Base-by-base conservation (phyloP, 495 filamentous ascomycete species). In the Astrothelium macrocarpum region DNA sequence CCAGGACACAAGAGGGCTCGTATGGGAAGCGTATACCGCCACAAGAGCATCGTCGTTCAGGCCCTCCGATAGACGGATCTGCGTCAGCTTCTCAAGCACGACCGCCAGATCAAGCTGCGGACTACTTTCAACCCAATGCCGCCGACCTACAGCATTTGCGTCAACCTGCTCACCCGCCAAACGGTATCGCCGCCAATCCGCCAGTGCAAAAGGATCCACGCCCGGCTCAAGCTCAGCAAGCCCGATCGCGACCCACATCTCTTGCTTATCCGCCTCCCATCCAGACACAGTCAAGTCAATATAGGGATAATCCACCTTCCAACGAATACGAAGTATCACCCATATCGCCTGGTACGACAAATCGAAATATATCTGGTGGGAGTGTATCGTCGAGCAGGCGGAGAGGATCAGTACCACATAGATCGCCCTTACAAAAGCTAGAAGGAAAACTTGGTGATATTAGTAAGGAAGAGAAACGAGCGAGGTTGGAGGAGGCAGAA, bases 371-470 rank as follows among this genome's bases (percentile, higher is more conserved):
- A 5, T 49, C 45, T 16, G 36, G 36, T 39, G 36, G 20, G 32
- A 60, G 32, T 36, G 25, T 26, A 26, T 16, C 39, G 2, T 63
- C 28, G 14, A 56, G 28, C 43, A 26, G 61, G 14, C 36, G 60
- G 20, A 62, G 69, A 45, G 78, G 79, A 46, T 89, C 85, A 76
- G 88, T 90, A 61, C 81, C 84, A 26, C 87, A 91, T 70, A 84
- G 89, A 59, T 96, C 92, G 59, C 94, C 94, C 34, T 77, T 98
- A 26, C 94, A 97, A 73, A 91, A 86, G 73, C 84, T 98, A 61
- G 94, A 97, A 76, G 83, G 87, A 43, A 91, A 90, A 60, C 79
- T 97, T 63, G 85, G 84, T 72, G 90, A 89, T 72, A 91, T 96
- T 68, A 95, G 86, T 72, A 96, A 95, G 73, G 90, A 95, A 69